Evolutionary conservation across 257 asterid genomes (phyloP).

Genomic region (Primulina eburnea): DNA sequence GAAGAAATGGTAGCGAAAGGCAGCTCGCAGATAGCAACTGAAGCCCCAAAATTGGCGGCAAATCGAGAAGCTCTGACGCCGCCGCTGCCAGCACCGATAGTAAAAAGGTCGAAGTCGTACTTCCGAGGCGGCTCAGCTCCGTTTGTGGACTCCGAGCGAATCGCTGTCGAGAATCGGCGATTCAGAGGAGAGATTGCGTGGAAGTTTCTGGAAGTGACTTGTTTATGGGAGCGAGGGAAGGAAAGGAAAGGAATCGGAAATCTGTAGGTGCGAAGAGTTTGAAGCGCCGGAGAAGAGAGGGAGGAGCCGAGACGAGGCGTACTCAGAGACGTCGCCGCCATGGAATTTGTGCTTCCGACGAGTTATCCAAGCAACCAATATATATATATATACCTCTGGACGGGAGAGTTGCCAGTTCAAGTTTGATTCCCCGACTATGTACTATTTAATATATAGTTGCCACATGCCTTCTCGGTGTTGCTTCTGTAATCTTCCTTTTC

Average conservation of each 20-base stretch:
- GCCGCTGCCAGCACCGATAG: conserved; percentile 97
- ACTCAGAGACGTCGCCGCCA: conserved; percentile 70
- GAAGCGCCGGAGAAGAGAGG: conserved; percentile 43
- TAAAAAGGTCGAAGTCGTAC: conserved; percentile 86
- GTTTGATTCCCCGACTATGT: no score
- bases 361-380: no score
- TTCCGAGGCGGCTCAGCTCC: conserved; percentile 46
- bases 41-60: conserved; percentile 88
- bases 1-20: conserved; percentile 90
- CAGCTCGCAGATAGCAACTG: conserved; percentile 89
- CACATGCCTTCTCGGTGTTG: no score
- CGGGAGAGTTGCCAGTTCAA: no score
- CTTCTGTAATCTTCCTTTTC: no score
- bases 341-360: conserved; percentile 19
- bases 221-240: conserved; percentile 27
- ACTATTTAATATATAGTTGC: no score
- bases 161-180: conserved; percentile 41
- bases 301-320: conserved; percentile 57
- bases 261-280: conserved; percentile 38
- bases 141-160: conserved; percentile 59
- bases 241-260: conserved; percentile 36
- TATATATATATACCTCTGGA: no score
- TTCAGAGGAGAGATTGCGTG: conserved; percentile 26
- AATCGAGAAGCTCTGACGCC: conserved; percentile 97
- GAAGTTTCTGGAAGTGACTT: conserved; percentile 20